Base-by-base conservation (phyloP, 2,329 filamentous ascomycete genomes). In the Juglanconis oblonga region DNA sequence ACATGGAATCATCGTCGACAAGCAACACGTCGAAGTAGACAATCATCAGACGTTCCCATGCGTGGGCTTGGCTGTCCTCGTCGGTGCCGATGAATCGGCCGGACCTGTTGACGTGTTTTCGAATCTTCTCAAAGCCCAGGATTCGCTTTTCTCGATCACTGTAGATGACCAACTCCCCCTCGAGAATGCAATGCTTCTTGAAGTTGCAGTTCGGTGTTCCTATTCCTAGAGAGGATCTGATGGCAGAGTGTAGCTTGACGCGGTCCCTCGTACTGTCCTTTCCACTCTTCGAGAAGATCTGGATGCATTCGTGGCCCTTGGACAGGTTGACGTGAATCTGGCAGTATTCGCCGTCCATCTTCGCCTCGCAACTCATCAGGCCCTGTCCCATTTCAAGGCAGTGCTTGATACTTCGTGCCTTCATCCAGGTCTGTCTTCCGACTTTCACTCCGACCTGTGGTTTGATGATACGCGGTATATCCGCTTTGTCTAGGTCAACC, bases 211-310 rank as follows among this genome's bases (percentile, higher is more conserved):
- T 77, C 0, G 78, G 63, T 1, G 75, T 74, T 3, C 86, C 86
- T 38, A 96, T 78, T 7, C 79, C 79, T 5, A 96, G 76, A 3
- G 88, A 87, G 3, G 85, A 76, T 45, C 81, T 78, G 58, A 97
- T 86, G 1, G 81, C 81, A 2, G 81, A 79, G 57, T 55, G 36
- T 29, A 72, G 65, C 58, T 56, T 13, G n/a, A 33, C 66, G 38
- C 89, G 83, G 71, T 96, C 92, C 55, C 76, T 70, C 0, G 92
- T 97, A 49, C 92, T 94, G 65, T 97, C 91, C 70, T 95, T 96
- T 60, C 92, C 91, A 67, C 91, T 95, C 71, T 97, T 97, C 9
- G 92, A 96, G 70, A 95, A 97, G 35, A 97, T 94, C 64, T 89
- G 87, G 33, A 96, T 85, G 52, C 79, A 82, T 1, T 81, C 69